These are phyloP conservation scores for Mariannaea elegans DNA, from an alignment of 2,329 filamentous ascomycete genomes.

Conservation along the genomic window DNA sequence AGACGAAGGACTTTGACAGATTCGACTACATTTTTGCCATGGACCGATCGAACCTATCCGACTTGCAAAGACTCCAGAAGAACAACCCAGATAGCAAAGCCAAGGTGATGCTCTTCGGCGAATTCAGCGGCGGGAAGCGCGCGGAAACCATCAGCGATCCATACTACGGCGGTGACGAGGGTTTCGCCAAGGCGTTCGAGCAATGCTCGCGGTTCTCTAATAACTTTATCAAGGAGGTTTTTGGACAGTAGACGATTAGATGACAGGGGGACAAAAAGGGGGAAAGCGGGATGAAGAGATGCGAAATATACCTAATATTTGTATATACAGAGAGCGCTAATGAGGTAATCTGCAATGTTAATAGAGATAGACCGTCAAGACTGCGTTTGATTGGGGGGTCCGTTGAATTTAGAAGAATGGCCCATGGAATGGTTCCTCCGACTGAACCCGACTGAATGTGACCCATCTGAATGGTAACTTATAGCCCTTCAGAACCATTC, in stretches of 20 bases:
- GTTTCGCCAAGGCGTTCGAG: conserved; percentile 87
- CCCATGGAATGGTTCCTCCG: neutral
- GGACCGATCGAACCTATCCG: conserved; percentile 82
- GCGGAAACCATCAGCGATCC: conserved; percentile 84
- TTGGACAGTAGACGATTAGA: conserved; percentile 33
- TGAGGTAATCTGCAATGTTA: conserved; percentile 1
- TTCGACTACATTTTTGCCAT: conserved; percentile 98
- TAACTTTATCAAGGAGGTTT: conserved; percentile 74
- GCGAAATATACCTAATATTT: conserved; percentile 39
- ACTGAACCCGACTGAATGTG: conserved; percentile 1
- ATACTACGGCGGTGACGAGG: conserved; percentile 87
- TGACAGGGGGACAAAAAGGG: conserved; percentile 9
- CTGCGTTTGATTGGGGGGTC: neutral
- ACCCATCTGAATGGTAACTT: neutral
- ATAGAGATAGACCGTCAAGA: conserved; percentile 21
- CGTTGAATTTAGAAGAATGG: neutral
- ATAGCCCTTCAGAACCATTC: neutral
- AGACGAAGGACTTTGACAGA: conserved; percentile 75
- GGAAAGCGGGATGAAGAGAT: conserved; percentile 3
- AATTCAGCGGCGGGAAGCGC: conserved; percentile 71
- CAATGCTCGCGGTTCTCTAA: conserved; percentile 80
- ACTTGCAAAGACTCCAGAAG: conserved; percentile 70
- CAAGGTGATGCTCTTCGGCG: conserved; percentile 84
- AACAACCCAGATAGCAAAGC: conserved; percentile 67
- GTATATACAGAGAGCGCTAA: conserved; percentile 22